These are phyloP conservation scores for Gentiana straminea DNA, from an alignment of 257 asterid species.

Conservation along the genomic window DNA sequence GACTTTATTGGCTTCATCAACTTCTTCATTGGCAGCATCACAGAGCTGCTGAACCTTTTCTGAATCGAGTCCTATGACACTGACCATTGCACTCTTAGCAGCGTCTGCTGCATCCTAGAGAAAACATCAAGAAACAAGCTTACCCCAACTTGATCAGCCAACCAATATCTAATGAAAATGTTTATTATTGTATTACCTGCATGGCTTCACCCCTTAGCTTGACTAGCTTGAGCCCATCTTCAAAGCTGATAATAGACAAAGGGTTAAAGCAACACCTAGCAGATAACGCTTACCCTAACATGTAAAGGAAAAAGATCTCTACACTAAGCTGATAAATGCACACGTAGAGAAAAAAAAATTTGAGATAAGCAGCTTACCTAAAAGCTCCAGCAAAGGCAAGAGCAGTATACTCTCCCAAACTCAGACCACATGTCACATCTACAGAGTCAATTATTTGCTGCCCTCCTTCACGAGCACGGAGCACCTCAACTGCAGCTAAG, in stretches of 20 bases:
- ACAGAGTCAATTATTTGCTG: slow-evolving; percentile 81
- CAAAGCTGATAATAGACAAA: slow-evolving; percentile 43
- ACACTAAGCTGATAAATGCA: background rate
- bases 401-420: slow-evolving; percentile 97
- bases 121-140: slow-evolving; percentile 7
- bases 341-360: background rate
- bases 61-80: slow-evolving; percentile 88
- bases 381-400: slow-evolving; percentile 96
- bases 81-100: slow-evolving; percentile 91
- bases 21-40: slow-evolving; percentile 96
- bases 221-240: slow-evolving; percentile 95
- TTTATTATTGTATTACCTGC: slow-evolving; percentile 44
- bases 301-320: background rate
- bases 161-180: slow-evolving; percentile 1
- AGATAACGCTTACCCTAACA: background rate
- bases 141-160: background rate
- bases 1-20: slow-evolving; percentile 78
- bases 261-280: background rate
- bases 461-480: slow-evolving; percentile 92
- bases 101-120: slow-evolving; percentile 94
- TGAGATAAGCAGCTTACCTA: slow-evolving; percentile 41
- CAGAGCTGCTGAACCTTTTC: slow-evolving; percentile 88
- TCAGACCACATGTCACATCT: slow-evolving; percentile 91
- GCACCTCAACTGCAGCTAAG: slow-evolving; percentile 97
- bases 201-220: slow-evolving; percentile 87